These are phyloP conservation scores for Phytophthora fragariae DNA, from an alignment of 352 stramenopile genomes.

Conservation along the genomic window DNA sequence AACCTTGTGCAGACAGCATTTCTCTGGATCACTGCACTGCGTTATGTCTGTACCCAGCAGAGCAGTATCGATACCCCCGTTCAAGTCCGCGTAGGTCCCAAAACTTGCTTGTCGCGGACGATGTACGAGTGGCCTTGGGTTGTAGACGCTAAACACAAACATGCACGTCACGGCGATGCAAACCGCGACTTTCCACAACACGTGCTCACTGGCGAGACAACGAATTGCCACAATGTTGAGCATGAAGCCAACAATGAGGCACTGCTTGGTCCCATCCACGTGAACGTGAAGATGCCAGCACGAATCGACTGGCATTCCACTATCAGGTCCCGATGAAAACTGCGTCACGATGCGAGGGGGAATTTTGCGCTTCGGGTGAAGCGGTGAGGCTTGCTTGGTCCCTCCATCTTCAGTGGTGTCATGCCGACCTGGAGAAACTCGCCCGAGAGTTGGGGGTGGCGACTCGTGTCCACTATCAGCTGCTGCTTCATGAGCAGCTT, in stretches of 20 bases:
- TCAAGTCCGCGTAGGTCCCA: constrained; percentile 14
- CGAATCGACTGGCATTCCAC: constrained; percentile 29
- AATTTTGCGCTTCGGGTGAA: constrained; percentile 30
- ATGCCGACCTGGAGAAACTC: constrained; percentile 2
- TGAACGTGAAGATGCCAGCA: constrained; percentile 64
- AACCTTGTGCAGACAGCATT: constrained; percentile 68
- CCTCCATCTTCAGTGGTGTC: constrained; percentile 1
- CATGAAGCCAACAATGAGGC: constrained; percentile 79
- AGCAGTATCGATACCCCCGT: constrained; percentile 19
- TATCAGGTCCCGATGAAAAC: constrained; percentile 35
- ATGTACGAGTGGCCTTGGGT: constrained; percentile 34
- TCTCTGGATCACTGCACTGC: constrained; percentile 49
- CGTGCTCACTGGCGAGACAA: constrained; percentile 68
- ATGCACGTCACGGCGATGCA: constrained; percentile 57
- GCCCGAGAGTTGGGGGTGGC: constrained; percentile 11
- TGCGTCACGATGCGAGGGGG: constrained; percentile 51
- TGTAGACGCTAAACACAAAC: constrained; percentile 67
- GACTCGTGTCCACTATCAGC: constrained; percentile 18
- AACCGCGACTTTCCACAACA: constrained; percentile 69
- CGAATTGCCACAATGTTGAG: constrained; percentile 80
- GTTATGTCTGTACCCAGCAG: constrained; percentile 40
- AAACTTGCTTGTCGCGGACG: constrained; percentile 21
- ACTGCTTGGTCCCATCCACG: constrained; percentile 74
- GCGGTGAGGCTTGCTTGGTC: background rate
- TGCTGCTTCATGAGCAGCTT: constrained; percentile 10